A percentile compares a stretch with the other conserved stretches of the same genome.
These are phyloP conservation scores for Mrakia frigida DNA, from an alignment of 768 basidiomycete species.

Conservation along the genomic window DNA sequence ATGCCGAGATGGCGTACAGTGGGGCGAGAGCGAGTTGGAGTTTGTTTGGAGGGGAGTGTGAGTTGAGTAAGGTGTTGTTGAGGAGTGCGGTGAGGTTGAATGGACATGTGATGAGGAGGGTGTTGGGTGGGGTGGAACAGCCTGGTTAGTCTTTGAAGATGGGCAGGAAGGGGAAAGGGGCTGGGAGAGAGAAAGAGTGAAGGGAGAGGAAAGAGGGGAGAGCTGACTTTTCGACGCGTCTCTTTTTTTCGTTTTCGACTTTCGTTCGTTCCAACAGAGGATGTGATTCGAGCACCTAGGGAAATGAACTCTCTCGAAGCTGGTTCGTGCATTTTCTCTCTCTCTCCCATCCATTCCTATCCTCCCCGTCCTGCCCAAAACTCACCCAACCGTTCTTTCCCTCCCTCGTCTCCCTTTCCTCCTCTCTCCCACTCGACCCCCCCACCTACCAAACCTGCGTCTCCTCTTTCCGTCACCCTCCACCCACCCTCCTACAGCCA, in stretches of 20 bases:
- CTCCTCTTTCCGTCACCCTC: neutral
- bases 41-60: conserved; percentile 14
- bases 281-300: no score
- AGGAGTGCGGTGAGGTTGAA: conserved; percentile 5
- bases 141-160: neutral
- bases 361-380: neutral
- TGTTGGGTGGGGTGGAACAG: neutral
- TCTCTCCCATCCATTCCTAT: neutral
- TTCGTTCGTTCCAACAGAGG: no score
- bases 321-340: neutral
- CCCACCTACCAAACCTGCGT: neutral
- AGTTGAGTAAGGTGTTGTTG: neutral
- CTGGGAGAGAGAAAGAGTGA: no score
- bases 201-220: no score
- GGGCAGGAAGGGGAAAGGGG: no score
- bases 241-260: no score
- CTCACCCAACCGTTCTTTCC: neutral
- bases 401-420: neutral
- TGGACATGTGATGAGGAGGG: conserved; percentile 11
- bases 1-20: conserved; percentile 3
- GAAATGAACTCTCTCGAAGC: no score
- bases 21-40: neutral
- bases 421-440: no score
- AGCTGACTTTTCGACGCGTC: no score
- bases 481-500: conserved; percentile 1